These are phyloP conservation scores for Globisporangium irregulare DNA, from an alignment of 352 stramenopile species.

Conservation along the genomic window DNA sequence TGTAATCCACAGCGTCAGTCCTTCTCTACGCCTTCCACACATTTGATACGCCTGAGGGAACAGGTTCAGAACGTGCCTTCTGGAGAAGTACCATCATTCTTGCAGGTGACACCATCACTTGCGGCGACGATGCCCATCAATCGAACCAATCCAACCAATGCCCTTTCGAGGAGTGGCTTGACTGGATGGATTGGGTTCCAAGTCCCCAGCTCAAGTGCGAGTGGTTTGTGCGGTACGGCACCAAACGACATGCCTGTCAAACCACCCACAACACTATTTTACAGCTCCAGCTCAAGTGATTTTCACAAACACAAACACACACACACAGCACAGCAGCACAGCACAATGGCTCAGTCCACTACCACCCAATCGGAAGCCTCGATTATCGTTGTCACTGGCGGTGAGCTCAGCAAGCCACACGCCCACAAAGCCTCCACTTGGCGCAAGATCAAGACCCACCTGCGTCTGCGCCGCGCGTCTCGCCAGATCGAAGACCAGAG, in stretches of 20 bases:
- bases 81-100: not conserved
- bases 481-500: conserved; percentile 6
- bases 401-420: not conserved
- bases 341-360: not conserved
- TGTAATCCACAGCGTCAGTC: too few species aligned
- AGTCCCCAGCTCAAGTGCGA: not conserved
- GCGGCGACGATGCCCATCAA: not conserved
- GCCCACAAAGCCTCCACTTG: not conserved
- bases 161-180: conserved; percentile 2
- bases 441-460: conserved; percentile 1
- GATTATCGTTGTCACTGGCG: not conserved
- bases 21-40: not conserved
- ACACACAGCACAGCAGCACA: not conserved
- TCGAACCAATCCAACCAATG: not conserved
- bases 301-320: not conserved
- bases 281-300: not conserved
- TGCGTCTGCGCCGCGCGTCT: not conserved
- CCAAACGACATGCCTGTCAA: not conserved
- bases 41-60: not conserved
- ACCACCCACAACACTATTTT: not conserved
- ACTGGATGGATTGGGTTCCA: not conserved
- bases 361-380: conserved; percentile 1
- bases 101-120: not conserved
- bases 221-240: not conserved
- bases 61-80: not conserved